phyloP scores from a whole-genome alignment of 1,139 yeast species.

The Ogataea hybrid region DNA sequence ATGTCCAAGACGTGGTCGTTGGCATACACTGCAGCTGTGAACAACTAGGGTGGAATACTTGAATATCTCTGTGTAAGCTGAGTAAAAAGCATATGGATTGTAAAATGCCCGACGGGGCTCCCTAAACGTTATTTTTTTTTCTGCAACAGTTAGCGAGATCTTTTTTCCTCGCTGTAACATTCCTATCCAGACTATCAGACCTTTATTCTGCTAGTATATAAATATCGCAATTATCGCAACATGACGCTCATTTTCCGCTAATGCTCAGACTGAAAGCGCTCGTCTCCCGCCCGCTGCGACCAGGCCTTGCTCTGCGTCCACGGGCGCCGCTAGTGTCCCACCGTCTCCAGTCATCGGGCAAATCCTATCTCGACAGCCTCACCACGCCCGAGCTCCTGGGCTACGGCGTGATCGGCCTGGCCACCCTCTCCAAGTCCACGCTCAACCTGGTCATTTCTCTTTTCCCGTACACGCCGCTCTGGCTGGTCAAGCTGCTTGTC shows the following conservation, averaged over 20 bases:
- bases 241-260: not conserved
- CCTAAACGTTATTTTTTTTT: slow-evolving; percentile 27
- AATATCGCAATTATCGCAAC: slow-evolving; percentile 1
- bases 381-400: slow-evolving; percentile 48
- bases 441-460: slow-evolving; percentile 58
- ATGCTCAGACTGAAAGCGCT: not conserved
- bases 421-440: slow-evolving; percentile 61
- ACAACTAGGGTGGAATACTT: not conserved
- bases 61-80: not conserved
- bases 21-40: slow-evolving; percentile 47
- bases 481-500: slow-evolving; percentile 66
- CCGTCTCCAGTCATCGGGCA: too few relatives aligned
- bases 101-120: too few relatives aligned
- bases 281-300: not conserved
- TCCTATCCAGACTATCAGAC: slow-evolving; percentile 1
- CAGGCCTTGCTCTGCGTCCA: not conserved
- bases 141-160: slow-evolving; percentile 8
- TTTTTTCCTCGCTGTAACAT: slow-evolving; percentile 6
- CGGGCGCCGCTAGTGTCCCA: not conserved
- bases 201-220: not conserved
- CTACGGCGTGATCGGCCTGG: slow-evolving; percentile 63
- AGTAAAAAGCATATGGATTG: not conserved
- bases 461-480: slow-evolving; percentile 77
- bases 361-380: slow-evolving; percentile 28
- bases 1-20: slow-evolving; percentile 60